Conservation (phyloP, 495 filamentous ascomycete species). For the Talaromyces wortmannii region DNA sequence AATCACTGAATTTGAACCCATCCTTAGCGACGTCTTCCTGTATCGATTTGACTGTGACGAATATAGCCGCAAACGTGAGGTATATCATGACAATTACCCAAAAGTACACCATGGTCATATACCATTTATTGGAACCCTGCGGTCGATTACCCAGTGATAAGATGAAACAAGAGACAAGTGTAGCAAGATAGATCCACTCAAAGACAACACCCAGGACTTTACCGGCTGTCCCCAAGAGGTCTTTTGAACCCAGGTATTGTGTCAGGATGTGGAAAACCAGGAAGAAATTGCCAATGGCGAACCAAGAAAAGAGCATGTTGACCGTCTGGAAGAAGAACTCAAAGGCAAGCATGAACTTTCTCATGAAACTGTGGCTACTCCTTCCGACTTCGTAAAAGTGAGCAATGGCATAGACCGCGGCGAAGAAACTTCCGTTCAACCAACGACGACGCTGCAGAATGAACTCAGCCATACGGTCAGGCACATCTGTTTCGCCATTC, state of each 20-base stretch:
- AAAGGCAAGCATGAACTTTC: slow-evolving; percentile 83
- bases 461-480: slow-evolving; percentile 86
- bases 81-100: slow-evolving; percentile 96
- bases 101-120: slow-evolving; percentile 95
- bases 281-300: slow-evolving; percentile 99
- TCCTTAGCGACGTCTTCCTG: slow-evolving; percentile 51
- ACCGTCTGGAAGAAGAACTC: slow-evolving; percentile 93
- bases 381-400: slow-evolving; percentile 95
- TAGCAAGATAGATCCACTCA: slow-evolving; percentile 92
- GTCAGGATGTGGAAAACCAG: slow-evolving; percentile 97
- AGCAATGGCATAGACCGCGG: slow-evolving; percentile 88
- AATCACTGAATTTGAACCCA: slow-evolving; percentile 55
- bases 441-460: slow-evolving; percentile 95
- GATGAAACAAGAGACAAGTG: slow-evolving; percentile 90
- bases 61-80: slow-evolving; percentile 89
- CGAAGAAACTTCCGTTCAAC: slow-evolving; percentile 98
- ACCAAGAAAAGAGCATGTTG: slow-evolving; percentile 98
- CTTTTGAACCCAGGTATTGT: slow-evolving; percentile 60
- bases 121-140: slow-evolving; percentile 86
- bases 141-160: slow-evolving; percentile 92
- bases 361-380: slow-evolving; percentile 77
- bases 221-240: slow-evolving; percentile 67
- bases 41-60: slow-evolving; percentile 86
- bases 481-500: slow-evolving; percentile 96
- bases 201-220: slow-evolving; percentile 81